These are phyloP conservation scores for Ganoderma lucidum DNA, from an alignment of 1,284 basidiomycete genomes.

Conservation along the genomic window DNA sequence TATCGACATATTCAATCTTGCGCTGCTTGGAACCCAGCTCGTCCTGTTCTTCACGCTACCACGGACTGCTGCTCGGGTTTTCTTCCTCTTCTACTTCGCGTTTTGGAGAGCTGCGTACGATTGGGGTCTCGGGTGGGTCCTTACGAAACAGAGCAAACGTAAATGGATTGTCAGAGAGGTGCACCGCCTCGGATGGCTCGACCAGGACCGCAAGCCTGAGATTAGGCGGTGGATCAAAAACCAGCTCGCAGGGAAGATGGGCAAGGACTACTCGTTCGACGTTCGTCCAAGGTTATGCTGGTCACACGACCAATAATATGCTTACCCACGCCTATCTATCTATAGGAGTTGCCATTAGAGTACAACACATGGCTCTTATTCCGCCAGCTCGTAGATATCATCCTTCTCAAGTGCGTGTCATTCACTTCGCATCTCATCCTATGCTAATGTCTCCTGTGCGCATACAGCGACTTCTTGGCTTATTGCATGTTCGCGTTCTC, in stretches of 20 bases:
- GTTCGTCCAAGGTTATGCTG: slow-evolving; percentile 49
- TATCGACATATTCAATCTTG: slow-evolving; percentile 88
- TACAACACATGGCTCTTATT: slow-evolving; percentile 95
- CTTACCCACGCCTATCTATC: slow-evolving; percentile 27
- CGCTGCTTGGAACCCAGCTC: slow-evolving; percentile 81
- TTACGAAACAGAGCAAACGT: slow-evolving; percentile 94
- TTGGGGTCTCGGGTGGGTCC: slow-evolving; percentile 91
- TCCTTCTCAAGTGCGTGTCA: slow-evolving; percentile 86
- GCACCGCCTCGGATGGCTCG: slow-evolving; percentile 87
- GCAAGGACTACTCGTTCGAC: slow-evolving; percentile 92
- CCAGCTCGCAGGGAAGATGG: slow-evolving; percentile 94
- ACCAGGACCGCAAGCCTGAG: slow-evolving; percentile 68
- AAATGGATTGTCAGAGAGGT: slow-evolving; percentile 92
- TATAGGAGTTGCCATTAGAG: slow-evolving; percentile 79
- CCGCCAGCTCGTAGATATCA: slow-evolving; percentile 92
- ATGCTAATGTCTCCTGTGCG: neutral
- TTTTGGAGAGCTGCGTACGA: slow-evolving; percentile 97
- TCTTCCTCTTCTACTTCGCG: slow-evolving; percentile 89
- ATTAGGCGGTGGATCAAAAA: slow-evolving; percentile 85
- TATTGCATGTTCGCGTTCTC: slow-evolving; percentile 97
- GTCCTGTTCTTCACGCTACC: slow-evolving; percentile 78
- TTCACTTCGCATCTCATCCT: slow-evolving; percentile 10
- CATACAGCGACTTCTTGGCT: slow-evolving; percentile 86
- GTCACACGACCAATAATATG: slow-evolving; percentile 31
- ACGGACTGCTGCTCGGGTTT: slow-evolving; percentile 59